Base-by-base conservation (phyloP, 2,329 filamentous ascomycete species). In the Diaporthe citrichinensis region DNA sequence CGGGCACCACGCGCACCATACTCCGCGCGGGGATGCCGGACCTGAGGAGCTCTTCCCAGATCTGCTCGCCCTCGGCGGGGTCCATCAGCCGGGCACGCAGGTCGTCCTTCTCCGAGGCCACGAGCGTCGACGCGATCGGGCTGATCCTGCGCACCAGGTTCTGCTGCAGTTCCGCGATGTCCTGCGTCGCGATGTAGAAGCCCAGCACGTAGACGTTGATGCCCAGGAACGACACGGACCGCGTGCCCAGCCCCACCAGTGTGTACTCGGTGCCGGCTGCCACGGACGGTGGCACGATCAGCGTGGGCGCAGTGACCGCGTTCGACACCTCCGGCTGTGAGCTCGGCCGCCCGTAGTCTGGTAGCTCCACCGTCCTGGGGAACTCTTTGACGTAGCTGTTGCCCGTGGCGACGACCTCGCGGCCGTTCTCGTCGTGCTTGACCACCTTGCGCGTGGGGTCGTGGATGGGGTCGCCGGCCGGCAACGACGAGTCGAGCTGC, bases 191-290 rank as follows among this genome's bases (percentile, higher is more conserved):
- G 36, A 98, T 90, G 86, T 99, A 99, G 80, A 97, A 91, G 23
- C 96, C 97, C 0, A 98, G 94, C 25, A 98, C 94, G 85, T 99
- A 99, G 72, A 99, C 97, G 83, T 98, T 93, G 59, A 99, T 95
- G 67, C 91, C 88, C 59, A 98, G 86, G 84, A 98, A 98, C 34
- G 94, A 97, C 44, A 99, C 97, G 1, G 94, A 95, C 73, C 97
- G 91, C 77, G 97, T 93, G 25, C 97, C 97, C 7, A 98, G 86
- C 0, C 97, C 97, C 9, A 98, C 90, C 0, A 98, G 89, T 31
- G 95, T 96, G 83, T 98, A 98, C 80, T 98, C 94, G 80, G 84
- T 90, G 77, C 84, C 88, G 76, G 86, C 81, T 79, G 74, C 82
- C 79, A 67, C 78, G 74, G 34, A 76, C 76, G 71, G 62, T 76